A percentile compares a stretch with the other conserved stretches of the same genome.
phyloP scores from a whole-genome alignment of 495 filamentous ascomycete genomes.

The Hypoxylon rickii region DNA sequence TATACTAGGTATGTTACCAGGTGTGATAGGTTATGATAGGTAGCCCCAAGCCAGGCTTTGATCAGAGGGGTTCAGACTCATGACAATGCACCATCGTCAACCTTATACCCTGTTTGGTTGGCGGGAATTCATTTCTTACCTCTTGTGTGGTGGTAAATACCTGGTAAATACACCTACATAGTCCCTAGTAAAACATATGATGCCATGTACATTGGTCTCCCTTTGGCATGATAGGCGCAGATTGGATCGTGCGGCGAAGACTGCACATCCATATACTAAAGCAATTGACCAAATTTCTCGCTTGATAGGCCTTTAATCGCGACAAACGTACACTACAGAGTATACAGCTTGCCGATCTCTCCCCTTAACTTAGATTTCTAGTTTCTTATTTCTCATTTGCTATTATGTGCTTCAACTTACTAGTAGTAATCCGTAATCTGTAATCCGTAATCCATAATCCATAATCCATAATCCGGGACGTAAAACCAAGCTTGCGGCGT shows the following conservation, averaged over 20 bases:
- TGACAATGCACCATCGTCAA: neutral
- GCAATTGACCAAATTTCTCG: constrained; percentile 5
- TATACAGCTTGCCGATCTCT: too few relatives aligned
- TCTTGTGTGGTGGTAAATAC: too few relatives aligned
- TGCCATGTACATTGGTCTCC: too few relatives aligned
- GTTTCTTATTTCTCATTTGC: neutral
- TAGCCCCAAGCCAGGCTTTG: too few relatives aligned
- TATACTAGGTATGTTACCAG: too few relatives aligned
- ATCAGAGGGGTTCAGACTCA: too few relatives aligned
- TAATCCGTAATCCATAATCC: too few relatives aligned
- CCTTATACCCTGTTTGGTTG: constrained; percentile 13
- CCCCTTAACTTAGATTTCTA: neutral
- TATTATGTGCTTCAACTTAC: too few relatives aligned
- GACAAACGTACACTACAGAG: constrained; percentile 4
- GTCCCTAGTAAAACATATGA: neutral
- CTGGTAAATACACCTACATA: constrained; percentile 3
- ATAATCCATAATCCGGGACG: too few relatives aligned
- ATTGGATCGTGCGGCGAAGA: constrained; percentile 11
- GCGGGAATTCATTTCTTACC: constrained; percentile 7
- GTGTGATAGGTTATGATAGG: too few relatives aligned
- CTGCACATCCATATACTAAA: constrained; percentile 6
- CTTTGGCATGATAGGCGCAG: constrained; percentile 8
- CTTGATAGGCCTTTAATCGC: constrained; percentile 16
- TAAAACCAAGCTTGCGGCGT: too few relatives aligned
- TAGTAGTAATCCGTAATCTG: too few relatives aligned